Base-by-base conservation (phyloP, 345 rosid genomes). In the Raphanus sativus region DNA sequence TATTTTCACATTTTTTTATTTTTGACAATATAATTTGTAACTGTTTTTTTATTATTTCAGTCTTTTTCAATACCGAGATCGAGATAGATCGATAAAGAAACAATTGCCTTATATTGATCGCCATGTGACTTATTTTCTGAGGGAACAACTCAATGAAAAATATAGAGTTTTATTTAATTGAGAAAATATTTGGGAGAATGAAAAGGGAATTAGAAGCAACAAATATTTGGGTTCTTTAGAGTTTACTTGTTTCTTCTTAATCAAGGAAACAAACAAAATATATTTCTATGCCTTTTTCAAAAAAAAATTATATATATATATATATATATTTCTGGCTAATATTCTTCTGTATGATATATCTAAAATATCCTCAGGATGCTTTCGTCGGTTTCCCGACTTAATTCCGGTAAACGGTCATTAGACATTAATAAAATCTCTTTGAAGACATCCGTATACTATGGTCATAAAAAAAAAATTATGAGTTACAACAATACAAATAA, bases 131-230 rank as follows among this genome's bases (percentile, higher is more conserved):
- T 52, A 54, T 29, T 16, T 60, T 61, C 38, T 52, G 38, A 24
- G 36, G 69, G 62, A 60, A 29, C 74, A 67, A 28, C 64, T 73
- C 38, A 68, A 67, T 63, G 50, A 62, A 52, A 52, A 15, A 45
- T 67, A 33, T 15, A 71, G 71, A 65, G 45, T 55, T 73, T 73
- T 52, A 77, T 73, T 82, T 78, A 75, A 74, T 82, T 77, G 71
- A 78, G 83, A 83, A 78, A 82, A 86, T 87, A 87, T 87, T 84
- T 89, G 88, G 88, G 93, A 86, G 87, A 76, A 82, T 82, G 83
- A 77, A 81, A 80, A 84, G 82, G 83, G 86, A 83, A 87, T 86
- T 85, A 87, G 89, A 87, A 87, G 86, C 77, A 82, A 83, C 77
- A 82, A 83, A 81, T 62, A 34, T 75, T 13, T 15, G 73, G 73